Conservation (phyloP, 257 asterid genomes). For the Dorcoceras hygrometricum region DNA sequence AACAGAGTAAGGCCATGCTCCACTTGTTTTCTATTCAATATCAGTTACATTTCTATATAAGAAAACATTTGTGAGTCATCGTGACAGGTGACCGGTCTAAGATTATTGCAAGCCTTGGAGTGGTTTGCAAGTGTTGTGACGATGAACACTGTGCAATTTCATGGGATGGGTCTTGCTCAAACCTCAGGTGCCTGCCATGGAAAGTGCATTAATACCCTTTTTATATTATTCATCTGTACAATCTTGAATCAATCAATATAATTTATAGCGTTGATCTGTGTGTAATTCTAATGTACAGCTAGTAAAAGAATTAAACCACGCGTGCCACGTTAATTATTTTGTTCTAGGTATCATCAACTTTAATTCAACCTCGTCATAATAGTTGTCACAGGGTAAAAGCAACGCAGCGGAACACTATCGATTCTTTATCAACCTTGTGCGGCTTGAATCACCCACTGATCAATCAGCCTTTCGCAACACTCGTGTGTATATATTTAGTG, state of each 20-base stretch:
- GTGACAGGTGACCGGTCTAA: slow-evolving; percentile 17
- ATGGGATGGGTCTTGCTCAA: slow-evolving; percentile 37
- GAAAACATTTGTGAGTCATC: not conserved
- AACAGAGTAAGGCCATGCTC: slow-evolving; percentile 32
- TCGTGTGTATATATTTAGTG: no score
- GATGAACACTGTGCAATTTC: slow-evolving; percentile 26
- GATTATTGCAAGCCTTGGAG: slow-evolving; percentile 29
- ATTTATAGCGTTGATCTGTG: not conserved
- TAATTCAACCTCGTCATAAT: no score
- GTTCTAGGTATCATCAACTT: no score
- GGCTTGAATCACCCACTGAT: no score
- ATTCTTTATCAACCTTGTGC: no score
- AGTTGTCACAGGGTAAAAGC: no score
- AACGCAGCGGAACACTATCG: no score
- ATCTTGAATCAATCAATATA: not conserved
- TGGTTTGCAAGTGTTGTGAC: slow-evolving; percentile 41
- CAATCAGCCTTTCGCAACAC: no score
- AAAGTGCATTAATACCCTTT: slow-evolving; percentile 10
- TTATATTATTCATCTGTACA: not conserved
- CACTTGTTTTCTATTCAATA: no score
- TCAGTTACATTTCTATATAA: no score
- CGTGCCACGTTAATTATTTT: no score
- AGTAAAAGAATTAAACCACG: not conserved
- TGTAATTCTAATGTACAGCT: not conserved
- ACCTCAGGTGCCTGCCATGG: slow-evolving; percentile 40